phyloP scores from a whole-genome alignment of 257 asterid genomes.

The Rubia yunnanensis region DNA sequence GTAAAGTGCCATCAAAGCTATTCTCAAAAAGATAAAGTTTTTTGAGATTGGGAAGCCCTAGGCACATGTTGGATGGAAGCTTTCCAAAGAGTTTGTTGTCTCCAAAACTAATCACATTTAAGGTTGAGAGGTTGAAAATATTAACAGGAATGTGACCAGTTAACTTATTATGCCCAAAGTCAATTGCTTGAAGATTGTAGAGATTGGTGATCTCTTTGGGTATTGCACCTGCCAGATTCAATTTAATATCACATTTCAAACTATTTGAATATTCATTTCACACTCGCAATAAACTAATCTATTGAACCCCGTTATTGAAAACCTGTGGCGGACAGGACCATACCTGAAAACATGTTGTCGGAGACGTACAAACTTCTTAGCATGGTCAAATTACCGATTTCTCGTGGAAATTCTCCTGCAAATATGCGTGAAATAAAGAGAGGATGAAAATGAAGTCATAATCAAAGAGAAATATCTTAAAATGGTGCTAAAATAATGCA shows the following conservation, averaged over 20 bases:
- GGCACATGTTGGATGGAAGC: constrained; percentile 20
- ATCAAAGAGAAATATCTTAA: no score
- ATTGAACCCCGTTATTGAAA: neutral
- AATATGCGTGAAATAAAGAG: neutral
- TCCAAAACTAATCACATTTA: neutral
- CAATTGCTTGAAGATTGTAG: constrained; percentile 13
- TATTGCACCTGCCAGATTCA: constrained; percentile 18
- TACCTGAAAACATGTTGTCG: neutral
- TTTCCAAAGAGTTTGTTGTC: constrained; percentile 6
- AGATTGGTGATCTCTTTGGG: constrained; percentile 29
- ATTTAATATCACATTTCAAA: neutral
- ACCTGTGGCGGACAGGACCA: neutral
- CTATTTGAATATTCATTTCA: neutral
- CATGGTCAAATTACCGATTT: neutral
- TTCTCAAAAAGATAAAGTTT: neutral
- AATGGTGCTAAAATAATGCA: no score
- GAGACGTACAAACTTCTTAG: neutral
- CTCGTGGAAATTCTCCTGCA: neutral
- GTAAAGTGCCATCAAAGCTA: neutral
- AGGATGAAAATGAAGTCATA: neutral
- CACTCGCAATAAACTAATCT: neutral
- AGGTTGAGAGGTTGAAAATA: constrained; percentile 14
- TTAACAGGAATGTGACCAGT: constrained; percentile 16
- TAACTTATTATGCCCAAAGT: constrained; percentile 9
- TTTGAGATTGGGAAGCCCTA: constrained; percentile 19